phyloP scores from a whole-genome alignment of 768 basidiomycete genomes.

The Rhodotorula babjevae region DNA sequence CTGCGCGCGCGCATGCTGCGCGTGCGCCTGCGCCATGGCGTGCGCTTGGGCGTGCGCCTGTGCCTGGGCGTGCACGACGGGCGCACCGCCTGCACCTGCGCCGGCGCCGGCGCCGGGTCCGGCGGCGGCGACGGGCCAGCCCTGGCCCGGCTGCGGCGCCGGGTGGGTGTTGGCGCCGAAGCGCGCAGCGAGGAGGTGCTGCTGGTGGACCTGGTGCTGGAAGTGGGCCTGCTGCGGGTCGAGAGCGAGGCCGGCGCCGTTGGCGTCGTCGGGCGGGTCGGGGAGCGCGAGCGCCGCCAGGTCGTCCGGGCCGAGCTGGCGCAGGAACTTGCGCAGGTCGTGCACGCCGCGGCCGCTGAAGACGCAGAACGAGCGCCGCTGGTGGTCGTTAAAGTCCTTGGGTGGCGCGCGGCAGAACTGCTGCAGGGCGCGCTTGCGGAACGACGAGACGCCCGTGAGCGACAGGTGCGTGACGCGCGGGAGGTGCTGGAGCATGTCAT shows the following conservation, averaged over 20 bases:
- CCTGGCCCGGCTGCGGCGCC: not conserved
- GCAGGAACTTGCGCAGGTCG: conserved; percentile 70
- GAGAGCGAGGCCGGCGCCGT: too few relatives aligned
- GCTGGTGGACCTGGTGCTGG: not conserved
- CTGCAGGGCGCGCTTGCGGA: conserved; percentile 77
- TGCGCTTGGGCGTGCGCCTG: too few relatives aligned
- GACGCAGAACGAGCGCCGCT: conserved; percentile 87
- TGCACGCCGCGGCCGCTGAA: conserved; percentile 88
- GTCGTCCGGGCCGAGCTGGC: conserved; percentile 11
- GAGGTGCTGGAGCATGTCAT: conserved; percentile 82
- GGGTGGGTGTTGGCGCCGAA: not conserved
- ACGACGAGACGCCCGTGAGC: conserved; percentile 91
- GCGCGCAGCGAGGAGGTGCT: not conserved
- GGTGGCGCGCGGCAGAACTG: conserved; percentile 85
- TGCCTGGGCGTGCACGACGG: too few relatives aligned
- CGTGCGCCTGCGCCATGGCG: too few relatives aligned
- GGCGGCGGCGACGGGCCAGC: too few relatives aligned
- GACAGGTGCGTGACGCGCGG: conserved; percentile 89
- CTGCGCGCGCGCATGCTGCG: conserved; percentile 1
- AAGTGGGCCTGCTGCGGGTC: too few relatives aligned
- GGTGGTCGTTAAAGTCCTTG: conserved; percentile 79
- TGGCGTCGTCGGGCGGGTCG: conserved; percentile 16
- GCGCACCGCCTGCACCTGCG: too few relatives aligned
- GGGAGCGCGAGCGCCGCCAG: not conserved
- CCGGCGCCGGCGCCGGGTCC: not conserved